phyloP scores from a whole-genome alignment of 441 rosid genomes.

The Cnidoscolus chayamansa region DNA sequence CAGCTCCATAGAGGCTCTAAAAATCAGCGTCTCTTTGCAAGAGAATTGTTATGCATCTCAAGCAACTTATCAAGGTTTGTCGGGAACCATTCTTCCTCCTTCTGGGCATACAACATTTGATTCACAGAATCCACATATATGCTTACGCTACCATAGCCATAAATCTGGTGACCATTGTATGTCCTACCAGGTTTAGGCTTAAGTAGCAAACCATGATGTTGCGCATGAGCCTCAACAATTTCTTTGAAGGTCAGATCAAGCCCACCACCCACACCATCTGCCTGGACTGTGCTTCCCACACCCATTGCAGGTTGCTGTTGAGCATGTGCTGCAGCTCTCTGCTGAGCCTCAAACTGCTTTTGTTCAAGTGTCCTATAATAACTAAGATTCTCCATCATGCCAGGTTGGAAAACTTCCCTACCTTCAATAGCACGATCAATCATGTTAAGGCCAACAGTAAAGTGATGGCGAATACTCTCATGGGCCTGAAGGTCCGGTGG shows the following conservation, averaged over 20 bases:
- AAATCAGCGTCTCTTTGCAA: conserved; percentile 37
- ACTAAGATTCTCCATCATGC: conserved; percentile 55
- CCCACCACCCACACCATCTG: conserved; percentile 34
- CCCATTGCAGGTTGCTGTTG: conserved; percentile 42
- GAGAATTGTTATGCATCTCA: conserved; percentile 54
- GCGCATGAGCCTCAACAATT: conserved; percentile 76
- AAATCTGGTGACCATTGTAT: conserved; percentile 79
- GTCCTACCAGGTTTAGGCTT: conserved; percentile 77
- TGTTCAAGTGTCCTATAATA: conserved; percentile 57
- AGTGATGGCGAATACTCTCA: conserved; percentile 67
- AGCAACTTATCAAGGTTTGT: conserved; percentile 62
- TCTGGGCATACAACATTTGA: conserved; percentile 64
- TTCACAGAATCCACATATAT: conserved; percentile 64
- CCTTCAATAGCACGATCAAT: conserved; percentile 74
- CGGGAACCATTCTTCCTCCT: conserved; percentile 60
- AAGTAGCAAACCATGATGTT: conserved; percentile 67
- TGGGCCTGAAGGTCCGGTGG: conserved; percentile 81
- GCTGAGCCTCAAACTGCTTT: conserved; percentile 60
- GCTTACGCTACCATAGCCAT: conserved; percentile 80
- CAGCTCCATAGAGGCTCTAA: background rate
- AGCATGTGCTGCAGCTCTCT: conserved; percentile 44
- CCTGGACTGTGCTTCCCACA: conserved; percentile 28
- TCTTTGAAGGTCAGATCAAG: conserved; percentile 71
- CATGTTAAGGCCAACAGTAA: conserved; percentile 69
- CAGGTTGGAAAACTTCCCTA: conserved; percentile 64